Evolutionary conservation across 2,329 filamentous ascomycete species (phyloP).

Genomic region (Ophiostoma triangulosporum): DNA sequence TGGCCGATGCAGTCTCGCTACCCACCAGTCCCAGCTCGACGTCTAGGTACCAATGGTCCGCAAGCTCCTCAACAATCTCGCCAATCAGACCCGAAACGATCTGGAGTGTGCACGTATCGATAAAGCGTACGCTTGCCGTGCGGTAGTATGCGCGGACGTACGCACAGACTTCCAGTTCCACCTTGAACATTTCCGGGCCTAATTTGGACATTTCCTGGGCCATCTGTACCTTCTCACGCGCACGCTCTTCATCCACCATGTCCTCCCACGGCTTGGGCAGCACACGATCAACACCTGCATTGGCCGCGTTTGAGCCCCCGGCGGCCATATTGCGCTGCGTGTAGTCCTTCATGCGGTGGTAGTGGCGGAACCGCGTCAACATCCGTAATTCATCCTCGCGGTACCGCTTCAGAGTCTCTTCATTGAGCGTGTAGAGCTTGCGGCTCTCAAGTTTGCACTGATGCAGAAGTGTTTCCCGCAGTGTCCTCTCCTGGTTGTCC

Average conservation of each 20-base stretch:
- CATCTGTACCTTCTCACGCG: constrained; percentile 29
- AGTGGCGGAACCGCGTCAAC: constrained; percentile 34
- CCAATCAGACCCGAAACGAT: constrained; percentile 37
- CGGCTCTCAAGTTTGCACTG: constrained; percentile 40
- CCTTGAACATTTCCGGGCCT: constrained; percentile 41
- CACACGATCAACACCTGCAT: constrained; percentile 13
- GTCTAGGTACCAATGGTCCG: constrained; percentile 29
- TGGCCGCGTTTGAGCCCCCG: neutral
- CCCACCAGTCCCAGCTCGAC: constrained; percentile 28
- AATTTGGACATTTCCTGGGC: constrained; percentile 32
- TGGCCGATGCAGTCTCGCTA: neutral
- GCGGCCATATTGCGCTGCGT: constrained; percentile 9
- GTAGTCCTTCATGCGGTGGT: constrained; percentile 33
- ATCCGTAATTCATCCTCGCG: constrained; percentile 29
- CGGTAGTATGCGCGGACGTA: constrained; percentile 57
- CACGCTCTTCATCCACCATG: constrained; percentile 35
- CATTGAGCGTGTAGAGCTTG: constrained; percentile 45
- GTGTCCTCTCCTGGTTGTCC: constrained; percentile 23
- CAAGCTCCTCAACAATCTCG: constrained; percentile 23
- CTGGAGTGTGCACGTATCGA: constrained; percentile 38
- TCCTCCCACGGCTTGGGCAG: constrained; percentile 27
- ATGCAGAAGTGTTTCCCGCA: constrained; percentile 26
- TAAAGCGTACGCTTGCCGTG: constrained; percentile 49
- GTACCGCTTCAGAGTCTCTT: constrained; percentile 32
- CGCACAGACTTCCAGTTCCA: constrained; percentile 48